These are phyloP conservation scores for Huntiella abstrusa DNA, from an alignment of 2,329 filamentous ascomycete species.

Conservation along the genomic window DNA sequence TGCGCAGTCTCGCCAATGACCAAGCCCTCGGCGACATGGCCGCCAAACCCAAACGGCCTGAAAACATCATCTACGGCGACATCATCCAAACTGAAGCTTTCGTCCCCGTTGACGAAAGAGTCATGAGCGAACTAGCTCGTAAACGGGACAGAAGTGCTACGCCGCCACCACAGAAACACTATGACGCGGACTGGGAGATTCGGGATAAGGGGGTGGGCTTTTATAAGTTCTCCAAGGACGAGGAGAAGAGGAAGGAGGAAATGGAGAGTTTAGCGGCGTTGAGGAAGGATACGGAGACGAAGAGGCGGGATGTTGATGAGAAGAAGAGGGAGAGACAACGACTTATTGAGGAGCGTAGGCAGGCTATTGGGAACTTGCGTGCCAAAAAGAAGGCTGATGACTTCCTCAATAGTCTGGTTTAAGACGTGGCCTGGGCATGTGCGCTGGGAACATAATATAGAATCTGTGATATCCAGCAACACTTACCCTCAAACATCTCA, in stretches of 20 bases:
- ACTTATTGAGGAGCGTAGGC: slow-evolving; percentile 45
- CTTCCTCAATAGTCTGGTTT: slow-evolving; percentile 39
- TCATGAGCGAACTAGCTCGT: slow-evolving; percentile 61
- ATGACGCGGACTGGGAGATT: slow-evolving; percentile 69
- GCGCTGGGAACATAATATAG: neutral
- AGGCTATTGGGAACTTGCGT: slow-evolving; percentile 39
- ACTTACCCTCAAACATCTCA: neutral
- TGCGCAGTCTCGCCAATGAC: neutral
- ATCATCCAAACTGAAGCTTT: slow-evolving; percentile 72
- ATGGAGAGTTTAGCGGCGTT: slow-evolving; percentile 57
- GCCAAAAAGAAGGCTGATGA: slow-evolving; percentile 51
- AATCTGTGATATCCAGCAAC: too few species aligned
- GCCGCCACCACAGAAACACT: slow-evolving; percentile 64
- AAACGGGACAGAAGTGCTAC: slow-evolving; percentile 65
- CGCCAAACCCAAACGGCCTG: neutral
- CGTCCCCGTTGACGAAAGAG: slow-evolving; percentile 47
- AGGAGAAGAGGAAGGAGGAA: slow-evolving; percentile 43
- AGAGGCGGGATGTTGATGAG: slow-evolving; percentile 31
- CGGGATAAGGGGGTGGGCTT: slow-evolving; percentile 80
- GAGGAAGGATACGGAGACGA: slow-evolving; percentile 42
- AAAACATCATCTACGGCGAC: slow-evolving; percentile 63
- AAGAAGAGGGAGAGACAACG: slow-evolving; percentile 37
- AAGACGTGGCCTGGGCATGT: neutral
- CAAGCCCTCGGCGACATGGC: neutral
- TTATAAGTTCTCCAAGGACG: slow-evolving; percentile 70